A percentile compares a stretch with the other conserved stretches of the same genome.
phyloP scores from a whole-genome alignment of 768 basidiomycete genomes.

The Lentinula edodes region DNA sequence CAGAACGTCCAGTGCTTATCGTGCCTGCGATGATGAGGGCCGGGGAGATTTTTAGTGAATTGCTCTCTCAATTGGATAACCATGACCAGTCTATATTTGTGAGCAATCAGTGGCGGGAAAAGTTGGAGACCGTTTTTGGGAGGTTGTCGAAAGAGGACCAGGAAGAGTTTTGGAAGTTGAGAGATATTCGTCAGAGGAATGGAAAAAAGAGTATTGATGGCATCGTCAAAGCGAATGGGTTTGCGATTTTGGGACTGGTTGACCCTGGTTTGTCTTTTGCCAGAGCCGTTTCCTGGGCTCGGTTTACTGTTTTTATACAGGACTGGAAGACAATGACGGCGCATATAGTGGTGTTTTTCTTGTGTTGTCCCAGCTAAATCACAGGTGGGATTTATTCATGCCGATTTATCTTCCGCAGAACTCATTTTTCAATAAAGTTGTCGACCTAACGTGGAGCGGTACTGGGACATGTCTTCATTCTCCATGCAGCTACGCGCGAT shows the following conservation, averaged over 20 bases:
- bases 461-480: conserved; percentile 21
- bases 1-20: conserved; percentile 32
- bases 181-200: conserved; percentile 25
- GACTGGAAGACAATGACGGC: neutral
- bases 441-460: conserved; percentile 12
- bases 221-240: conserved; percentile 27
- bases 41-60: neutral
- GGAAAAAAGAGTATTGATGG: conserved; percentile 28
- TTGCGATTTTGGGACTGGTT: conserved; percentile 14
- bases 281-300: neutral
- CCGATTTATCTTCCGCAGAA: neutral
- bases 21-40: conserved; percentile 8
- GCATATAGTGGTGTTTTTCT: conserved; percentile 22
- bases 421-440: conserved; percentile 9
- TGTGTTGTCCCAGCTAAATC: conserved; percentile 29
- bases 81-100: neutral
- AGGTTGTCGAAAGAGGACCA: conserved; percentile 20
- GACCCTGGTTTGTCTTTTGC: conserved; percentile 11
- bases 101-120: conserved; percentile 16
- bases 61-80: neutral
- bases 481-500: conserved; percentile 21
- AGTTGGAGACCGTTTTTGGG: conserved; percentile 15
- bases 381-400: conserved; percentile 21
- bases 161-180: conserved; percentile 23
- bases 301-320: neutral